Base-by-base conservation (phyloP, 306 rosid species). In the Acacia acuminata region DNA sequence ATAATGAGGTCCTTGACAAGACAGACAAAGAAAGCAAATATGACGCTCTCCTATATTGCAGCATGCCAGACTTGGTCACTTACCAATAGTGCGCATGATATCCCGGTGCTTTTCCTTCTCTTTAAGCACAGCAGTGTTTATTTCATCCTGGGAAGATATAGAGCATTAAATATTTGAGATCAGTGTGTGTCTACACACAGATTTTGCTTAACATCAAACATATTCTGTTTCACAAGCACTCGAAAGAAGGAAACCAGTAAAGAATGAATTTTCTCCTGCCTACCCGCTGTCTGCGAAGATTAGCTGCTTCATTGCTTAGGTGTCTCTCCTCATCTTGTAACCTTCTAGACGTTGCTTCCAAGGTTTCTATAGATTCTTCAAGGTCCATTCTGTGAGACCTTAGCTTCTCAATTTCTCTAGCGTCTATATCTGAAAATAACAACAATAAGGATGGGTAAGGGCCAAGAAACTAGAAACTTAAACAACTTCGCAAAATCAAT, bases 221-320 rank as follows among this genome's bases (percentile, higher is more conserved):
- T 22, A 58, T 69, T 42, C 42, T 44, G 77, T 65, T 53, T 75
- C 3, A 79, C 47, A n/a, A 42, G 56, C 32, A 79, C 38, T 16
- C 25, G 53, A 30, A 72, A 45, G 6, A 38, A 73, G 64, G 58
- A 66, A 64, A 73, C 10, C 14, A 64, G 71, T 63, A 75, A 63
- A 78, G 64, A 73, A 61, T 60, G 12, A 68, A 73, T 14, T 50
- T 38, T 64, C 65, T 73, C 77, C 69, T 69, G 61, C 86, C 43
- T 93, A 96, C 99, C 91, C 91, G 80, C 82, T 85, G 85, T 81
- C 84, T 92, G 65, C 88, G 96, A 89, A 81, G 89, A 82, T 79
- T 81, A 79, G 99, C 97, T 73, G 87, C 89, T 89, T 88, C 89
- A 79, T 90, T 92, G 79, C 84, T 71, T 1, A 88, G 53, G 71